Base-by-base conservation (phyloP, 164 flowering plant genomes). In the Echeveria elegans region DNA sequence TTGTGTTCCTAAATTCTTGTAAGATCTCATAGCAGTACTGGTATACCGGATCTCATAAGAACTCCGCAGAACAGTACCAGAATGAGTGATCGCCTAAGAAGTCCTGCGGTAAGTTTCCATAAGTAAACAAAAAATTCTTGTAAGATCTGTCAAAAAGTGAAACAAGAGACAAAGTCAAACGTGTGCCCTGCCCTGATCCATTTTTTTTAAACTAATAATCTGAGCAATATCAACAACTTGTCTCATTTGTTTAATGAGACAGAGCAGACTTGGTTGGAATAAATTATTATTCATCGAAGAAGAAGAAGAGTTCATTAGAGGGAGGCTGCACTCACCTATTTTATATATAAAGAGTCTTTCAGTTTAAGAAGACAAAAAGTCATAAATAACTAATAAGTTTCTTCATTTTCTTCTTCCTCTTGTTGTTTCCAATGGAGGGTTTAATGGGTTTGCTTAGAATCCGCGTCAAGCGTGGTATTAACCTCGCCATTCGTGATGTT, bases 401-500 rank as follows among this genome's bases (percentile, higher is more conserved):
- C n/a, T n/a, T 43, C 47, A 43, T 43, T 43, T 16, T 43, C 47
- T 43, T 43, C 18, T 5, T 43, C 19, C n/a, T n/a, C n/a, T n/a
- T n/a, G n/a, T n/a, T n/a, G n/a, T n/a, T 34, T 34, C 37, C 32
- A 56, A 56, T 56, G 61, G 61, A 56, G 32, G 32, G 61, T 32
- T 28, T 56, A 28, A 28, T 78, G 76, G 87, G 87, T 47, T 69
- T 82, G 31, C 79, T 83, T 7, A 78, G 81, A 62, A 69, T 83
- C 66, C 83, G 73, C 28, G 72, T 83, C 40, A 29, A 29, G 7
- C 67, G 81, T 70, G 87, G 87, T 1, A 64, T 83, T 8, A 78
- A 83, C 28, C 82, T 83, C 24, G 87, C 85, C 6, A 63, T 75
- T 21, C 71, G 87, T 66, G 87, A 83, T 64, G 59, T 77, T 10